Conservation (phyloP, 2,329 filamentous ascomycete genomes). For the Paraphaeosphaeria sporulosa region DNA sequence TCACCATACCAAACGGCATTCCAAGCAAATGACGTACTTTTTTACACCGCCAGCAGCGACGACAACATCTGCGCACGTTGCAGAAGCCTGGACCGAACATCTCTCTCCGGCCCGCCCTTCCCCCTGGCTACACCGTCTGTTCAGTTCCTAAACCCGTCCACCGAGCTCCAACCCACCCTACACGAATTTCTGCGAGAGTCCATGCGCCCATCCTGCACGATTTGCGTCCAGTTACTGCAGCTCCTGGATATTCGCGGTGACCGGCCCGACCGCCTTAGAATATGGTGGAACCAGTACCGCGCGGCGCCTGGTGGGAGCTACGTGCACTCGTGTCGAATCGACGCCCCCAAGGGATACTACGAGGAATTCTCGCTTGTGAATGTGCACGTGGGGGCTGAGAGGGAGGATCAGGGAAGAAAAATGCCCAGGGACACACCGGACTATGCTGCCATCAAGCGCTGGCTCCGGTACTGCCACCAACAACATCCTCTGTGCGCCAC, state of each 20-base stretch:
- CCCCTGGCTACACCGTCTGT: not conserved
- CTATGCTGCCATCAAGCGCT: not conserved
- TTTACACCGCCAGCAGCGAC: not conserved
- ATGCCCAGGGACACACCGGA: no score
- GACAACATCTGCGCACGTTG: not conserved
- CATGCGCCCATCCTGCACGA: not conserved
- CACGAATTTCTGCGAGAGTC: not conserved
- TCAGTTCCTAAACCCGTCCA: not conserved
- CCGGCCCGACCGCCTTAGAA: not conserved
- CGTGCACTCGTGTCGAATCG: not conserved
- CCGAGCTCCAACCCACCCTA: not conserved
- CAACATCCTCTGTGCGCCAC: no score
- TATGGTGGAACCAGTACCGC: not conserved
- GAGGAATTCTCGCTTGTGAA: not conserved
- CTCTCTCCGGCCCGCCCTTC: not conserved
- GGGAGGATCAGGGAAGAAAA: no score
- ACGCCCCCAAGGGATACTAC: not conserved
- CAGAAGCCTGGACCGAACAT: not conserved
- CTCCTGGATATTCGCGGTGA: not conserved
- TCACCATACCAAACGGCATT: not conserved
- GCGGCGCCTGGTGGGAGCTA: not conserved
- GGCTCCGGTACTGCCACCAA: not conserved
- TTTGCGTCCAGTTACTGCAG: not conserved
- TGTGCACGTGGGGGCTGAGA: not conserved
- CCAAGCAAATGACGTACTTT: not conserved